Conservation (phyloP, 2,329 filamentous ascomycete species). For the Colletotrichum limetticola region DNA sequence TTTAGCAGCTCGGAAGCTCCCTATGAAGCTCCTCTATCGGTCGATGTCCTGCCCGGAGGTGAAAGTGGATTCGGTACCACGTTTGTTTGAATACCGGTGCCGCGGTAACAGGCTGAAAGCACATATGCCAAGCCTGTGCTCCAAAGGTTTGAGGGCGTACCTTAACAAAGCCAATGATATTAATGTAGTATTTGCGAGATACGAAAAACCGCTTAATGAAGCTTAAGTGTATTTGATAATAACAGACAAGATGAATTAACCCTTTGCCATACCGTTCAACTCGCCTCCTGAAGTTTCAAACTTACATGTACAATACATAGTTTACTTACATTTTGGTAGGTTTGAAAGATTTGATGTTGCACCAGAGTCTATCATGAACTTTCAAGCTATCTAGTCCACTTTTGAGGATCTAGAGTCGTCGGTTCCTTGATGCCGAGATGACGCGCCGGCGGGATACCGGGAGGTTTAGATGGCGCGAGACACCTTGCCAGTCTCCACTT, state of each 20-base stretch:
- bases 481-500: background rate
- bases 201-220: background rate
- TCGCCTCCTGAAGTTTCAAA: background rate
- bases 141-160: too few relatives aligned
- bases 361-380: background rate
- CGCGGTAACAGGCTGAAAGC: background rate
- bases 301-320: background rate
- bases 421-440: background rate
- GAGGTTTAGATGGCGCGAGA: background rate
- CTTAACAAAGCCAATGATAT: background rate
- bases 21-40: constrained; percentile 20
- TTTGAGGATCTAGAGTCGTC: background rate
- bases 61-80: constrained; percentile 13
- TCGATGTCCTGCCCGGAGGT: constrained; percentile 13
- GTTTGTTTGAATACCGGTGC: background rate
- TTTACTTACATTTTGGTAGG: background rate
- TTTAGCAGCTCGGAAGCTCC: constrained; percentile 33
- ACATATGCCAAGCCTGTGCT: background rate
- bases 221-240: background rate
- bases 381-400: background rate
- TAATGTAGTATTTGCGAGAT: background rate
- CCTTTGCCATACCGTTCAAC: too few relatives aligned
- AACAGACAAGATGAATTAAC: too few relatives aligned
- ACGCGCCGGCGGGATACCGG: background rate
- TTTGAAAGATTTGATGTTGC: background rate